Base-by-base conservation (phyloP, 2,329 filamentous ascomycete genomes). In the Fusarium brachygibbosum region DNA sequence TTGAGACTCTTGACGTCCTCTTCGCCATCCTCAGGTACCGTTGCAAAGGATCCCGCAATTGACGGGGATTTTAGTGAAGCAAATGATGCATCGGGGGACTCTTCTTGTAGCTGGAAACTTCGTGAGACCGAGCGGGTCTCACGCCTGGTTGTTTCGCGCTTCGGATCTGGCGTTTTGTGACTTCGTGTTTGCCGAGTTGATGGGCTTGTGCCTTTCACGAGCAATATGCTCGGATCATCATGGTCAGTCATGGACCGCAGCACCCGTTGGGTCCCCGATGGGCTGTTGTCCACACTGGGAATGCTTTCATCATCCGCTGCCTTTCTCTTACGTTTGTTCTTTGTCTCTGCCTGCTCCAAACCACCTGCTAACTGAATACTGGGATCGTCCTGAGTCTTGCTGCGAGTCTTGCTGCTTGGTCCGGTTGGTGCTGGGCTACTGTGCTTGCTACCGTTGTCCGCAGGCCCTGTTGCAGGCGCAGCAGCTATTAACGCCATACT, bases 1-100 rank as follows among this genome's bases (percentile, higher is more conserved):
- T 85, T 87, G 35, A 85, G 76, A 1, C 77, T 74, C 40, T 77
- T 75, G 61, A 78, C 57, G 29, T 72, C 73, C 45, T 77, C 74
- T 41, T 77, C 74, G 44, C 59, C 54, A 62, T 77, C 74, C 46
- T 64, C 55, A 58, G 75, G 34, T 48, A 66, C 72, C 10, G 63
- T 49, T 17, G 63, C 58, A 31, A 66, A 52, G 31, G 73, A 74
- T 6, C 67, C 74, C 28, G 73, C 66, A 29, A 77, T 70, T 6
- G 77, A 78, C 8, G 79, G 76, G 14, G 76, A 74, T 29, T 68
- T 70, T 28, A 72, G 58, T 16, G 67, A 68, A 25, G 72, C 62
- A 23, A 71, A 67, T 10, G 63, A 61, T 37, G 49, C 58, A 29
- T 70, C 73, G 3, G 74, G 75, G 8, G 72, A 74, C 17, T 61